These are phyloP conservation scores for Vitis hybrid DNA, from an alignment of 177 flowering plant genomes.

Conservation along the genomic window DNA sequence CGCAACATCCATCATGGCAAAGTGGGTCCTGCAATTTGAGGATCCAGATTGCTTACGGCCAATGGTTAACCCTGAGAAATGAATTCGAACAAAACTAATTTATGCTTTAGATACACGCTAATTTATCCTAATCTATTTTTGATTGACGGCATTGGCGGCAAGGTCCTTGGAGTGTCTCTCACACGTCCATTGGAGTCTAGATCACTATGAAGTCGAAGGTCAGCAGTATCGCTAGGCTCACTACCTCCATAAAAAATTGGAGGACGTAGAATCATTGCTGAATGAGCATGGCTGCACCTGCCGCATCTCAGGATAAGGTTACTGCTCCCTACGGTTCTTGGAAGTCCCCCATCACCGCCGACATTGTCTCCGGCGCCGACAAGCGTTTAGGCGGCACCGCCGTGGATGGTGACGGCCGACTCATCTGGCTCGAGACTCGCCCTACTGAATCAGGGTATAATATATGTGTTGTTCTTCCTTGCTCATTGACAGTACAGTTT, in stretches of 20 bases:
- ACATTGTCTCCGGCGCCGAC: constrained; percentile 74
- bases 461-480: not conserved
- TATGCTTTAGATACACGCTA: too few relatives aligned
- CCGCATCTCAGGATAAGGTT: constrained; percentile 29
- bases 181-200: too few relatives aligned
- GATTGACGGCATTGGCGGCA: too few relatives aligned
- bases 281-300: constrained; percentile 26
- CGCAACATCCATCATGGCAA: too few relatives aligned
- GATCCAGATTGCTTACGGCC: too few relatives aligned
- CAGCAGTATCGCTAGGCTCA: not conserved
- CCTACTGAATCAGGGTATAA: constrained; percentile 77
- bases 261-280: constrained; percentile 1
- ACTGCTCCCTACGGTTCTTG: constrained; percentile 88
- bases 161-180: too few relatives aligned
- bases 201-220: not conserved
- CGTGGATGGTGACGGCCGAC: constrained; percentile 58
- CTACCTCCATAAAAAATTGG: not conserved
- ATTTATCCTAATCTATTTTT: too few relatives aligned
- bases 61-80: too few relatives aligned
- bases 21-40: too few relatives aligned
- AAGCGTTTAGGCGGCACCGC: constrained; percentile 75
- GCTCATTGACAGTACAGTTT: not conserved
- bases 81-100: too few relatives aligned
- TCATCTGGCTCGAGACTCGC: constrained; percentile 83
- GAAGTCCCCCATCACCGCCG: constrained; percentile 94